phyloP scores from a whole-genome alignment of 305 asterid genomes.

The Fraxinus latifolia region DNA sequence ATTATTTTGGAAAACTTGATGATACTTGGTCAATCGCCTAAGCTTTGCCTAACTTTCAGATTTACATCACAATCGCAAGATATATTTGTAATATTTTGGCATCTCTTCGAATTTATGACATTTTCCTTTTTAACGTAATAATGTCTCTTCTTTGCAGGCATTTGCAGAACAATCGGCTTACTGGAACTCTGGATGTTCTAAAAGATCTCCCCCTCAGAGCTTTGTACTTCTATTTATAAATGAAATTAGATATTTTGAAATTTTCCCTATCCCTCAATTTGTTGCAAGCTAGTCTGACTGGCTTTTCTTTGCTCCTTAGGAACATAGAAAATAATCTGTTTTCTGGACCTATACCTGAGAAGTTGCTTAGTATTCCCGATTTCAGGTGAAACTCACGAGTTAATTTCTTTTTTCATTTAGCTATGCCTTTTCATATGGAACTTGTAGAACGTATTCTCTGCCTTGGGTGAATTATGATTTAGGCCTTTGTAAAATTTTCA shows the following conservation, averaged over 20 bases:
- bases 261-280: not conserved
- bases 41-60: not conserved
- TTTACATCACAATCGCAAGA: not conserved
- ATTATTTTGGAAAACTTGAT: not conserved
- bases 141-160: constrained; percentile 43
- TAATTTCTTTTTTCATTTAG: constrained; percentile 14
- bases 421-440: not conserved
- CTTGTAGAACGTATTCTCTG: not conserved
- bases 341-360: constrained; percentile 88
- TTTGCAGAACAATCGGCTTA: constrained; percentile 80
- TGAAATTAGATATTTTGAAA: not conserved
- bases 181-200: constrained; percentile 78
- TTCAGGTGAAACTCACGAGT: constrained; percentile 59
- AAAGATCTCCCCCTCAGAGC: constrained; percentile 68
- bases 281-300: constrained; percentile 7
- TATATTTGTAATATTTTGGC: not conserved
- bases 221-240: constrained; percentile 46
- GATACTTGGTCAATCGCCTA: not conserved
- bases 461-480: not conserved
- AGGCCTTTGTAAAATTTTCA: not conserved
- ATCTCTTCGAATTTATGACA: not conserved
- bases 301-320: constrained; percentile 39
- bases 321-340: constrained; percentile 78
- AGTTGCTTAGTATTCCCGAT: constrained; percentile 55
- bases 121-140: constrained; percentile 11